A percentile compares a stretch with the other conserved stretches of the same genome.
phyloP scores from a whole-genome alignment of 1,284 basidiomycete genomes.

The Heterobasidion occidentale region DNA sequence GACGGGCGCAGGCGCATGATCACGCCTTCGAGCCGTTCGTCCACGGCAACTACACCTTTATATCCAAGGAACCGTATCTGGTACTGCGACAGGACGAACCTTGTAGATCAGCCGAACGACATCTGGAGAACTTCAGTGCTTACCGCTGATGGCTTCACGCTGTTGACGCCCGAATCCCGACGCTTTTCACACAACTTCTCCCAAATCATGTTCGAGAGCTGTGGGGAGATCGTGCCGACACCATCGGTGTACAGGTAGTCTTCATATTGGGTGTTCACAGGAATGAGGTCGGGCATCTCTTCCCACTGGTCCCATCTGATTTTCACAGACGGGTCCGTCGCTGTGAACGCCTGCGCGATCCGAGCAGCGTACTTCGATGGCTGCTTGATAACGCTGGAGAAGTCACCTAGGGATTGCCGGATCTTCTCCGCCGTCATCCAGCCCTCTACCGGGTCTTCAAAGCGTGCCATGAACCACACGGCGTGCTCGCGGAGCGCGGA shows the following conservation, averaged over 20 bases:
- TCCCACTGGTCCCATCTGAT: slow-evolving; percentile 49
- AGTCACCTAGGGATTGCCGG: slow-evolving; percentile 52
- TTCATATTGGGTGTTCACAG: slow-evolving; percentile 24
- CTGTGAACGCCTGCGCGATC: slow-evolving; percentile 73
- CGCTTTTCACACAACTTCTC: slow-evolving; percentile 29
- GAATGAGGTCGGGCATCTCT: slow-evolving; percentile 35
- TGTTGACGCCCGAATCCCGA: slow-evolving; percentile 21
- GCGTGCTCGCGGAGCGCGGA: slow-evolving; percentile 61
- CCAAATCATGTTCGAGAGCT: slow-evolving; percentile 50
- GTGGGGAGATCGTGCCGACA: slow-evolving; percentile 61
- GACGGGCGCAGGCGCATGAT: slow-evolving; percentile 58
- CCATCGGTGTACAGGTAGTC: slow-evolving; percentile 60
- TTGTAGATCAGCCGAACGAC: background rate
- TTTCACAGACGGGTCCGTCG: slow-evolving; percentile 59
- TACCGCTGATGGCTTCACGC: slow-evolving; percentile 45
- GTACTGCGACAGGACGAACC: slow-evolving; percentile 28
- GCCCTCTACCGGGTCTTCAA: slow-evolving; percentile 28
- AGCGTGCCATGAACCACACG: slow-evolving; percentile 66
- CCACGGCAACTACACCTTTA: slow-evolving; percentile 68
- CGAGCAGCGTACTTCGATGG: slow-evolving; percentile 75
- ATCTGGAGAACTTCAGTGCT: slow-evolving; percentile 17
- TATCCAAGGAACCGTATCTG: slow-evolving; percentile 71
- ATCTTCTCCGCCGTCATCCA: slow-evolving; percentile 47
- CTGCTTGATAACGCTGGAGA: slow-evolving; percentile 41
- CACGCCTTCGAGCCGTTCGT: slow-evolving; percentile 43